Evolutionary conservation across 495 filamentous ascomycete species (phyloP).

Genomic region (Daldinia concentrica): DNA sequence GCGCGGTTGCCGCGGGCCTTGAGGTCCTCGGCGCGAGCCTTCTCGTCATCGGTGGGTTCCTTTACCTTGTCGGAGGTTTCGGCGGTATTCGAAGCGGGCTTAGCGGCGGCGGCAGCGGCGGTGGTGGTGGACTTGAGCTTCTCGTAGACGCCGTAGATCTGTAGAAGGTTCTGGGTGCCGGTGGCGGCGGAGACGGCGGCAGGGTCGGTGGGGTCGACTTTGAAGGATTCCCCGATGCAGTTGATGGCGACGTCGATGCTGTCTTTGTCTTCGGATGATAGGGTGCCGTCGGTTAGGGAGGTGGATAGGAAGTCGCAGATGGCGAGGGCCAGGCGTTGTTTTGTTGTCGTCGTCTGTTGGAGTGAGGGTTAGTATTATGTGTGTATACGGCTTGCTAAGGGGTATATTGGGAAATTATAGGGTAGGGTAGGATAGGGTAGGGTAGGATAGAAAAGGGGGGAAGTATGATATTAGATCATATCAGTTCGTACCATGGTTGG

Average conservation of each 20-base stretch:
- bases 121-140: conserved; percentile 72
- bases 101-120: conserved; percentile 34
- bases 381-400: neutral
- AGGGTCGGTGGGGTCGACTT: conserved; percentile 83
- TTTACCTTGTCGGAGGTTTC: conserved; percentile 29
- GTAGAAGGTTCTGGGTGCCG: conserved; percentile 82
- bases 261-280: conserved; percentile 85
- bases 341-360: conserved; percentile 67
- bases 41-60: conserved; percentile 62
- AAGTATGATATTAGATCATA: neutral
- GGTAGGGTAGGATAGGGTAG: neutral
- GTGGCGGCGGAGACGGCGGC: conserved; percentile 78
- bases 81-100: conserved; percentile 33
- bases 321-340: conserved; percentile 95
- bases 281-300: conserved; percentile 87
- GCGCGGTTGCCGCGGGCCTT: conserved; percentile 94
- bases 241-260: conserved; percentile 90
- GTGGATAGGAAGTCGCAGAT: conserved; percentile 93
- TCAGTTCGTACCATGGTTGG: conserved; percentile 2
- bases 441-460: neutral
- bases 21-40: conserved; percentile 81
- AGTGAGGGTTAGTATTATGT: neutral
- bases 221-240: conserved; percentile 94
- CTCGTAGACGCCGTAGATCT: conserved; percentile 95
- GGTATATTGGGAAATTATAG: neutral